Conservation (phyloP, 1,284 basidiomycete species). For the Sanguinoderma infundibulare region DNA sequence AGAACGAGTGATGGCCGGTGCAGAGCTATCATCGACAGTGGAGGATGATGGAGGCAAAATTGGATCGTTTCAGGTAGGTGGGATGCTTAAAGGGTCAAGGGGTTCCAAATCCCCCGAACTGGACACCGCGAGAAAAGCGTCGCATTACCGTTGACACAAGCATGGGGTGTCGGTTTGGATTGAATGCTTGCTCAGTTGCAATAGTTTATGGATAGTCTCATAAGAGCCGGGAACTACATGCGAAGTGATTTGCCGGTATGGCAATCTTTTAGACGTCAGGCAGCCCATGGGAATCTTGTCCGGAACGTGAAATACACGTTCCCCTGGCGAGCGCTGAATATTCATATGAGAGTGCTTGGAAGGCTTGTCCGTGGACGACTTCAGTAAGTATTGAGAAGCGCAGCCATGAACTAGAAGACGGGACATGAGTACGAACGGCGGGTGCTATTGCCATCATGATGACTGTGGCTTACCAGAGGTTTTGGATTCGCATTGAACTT, state of each 20-base stretch:
- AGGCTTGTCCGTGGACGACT: neutral
- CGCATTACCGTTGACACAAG: slow-evolving; percentile 2
- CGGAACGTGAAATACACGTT: slow-evolving; percentile 1
- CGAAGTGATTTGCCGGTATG: slow-evolving; percentile 10
- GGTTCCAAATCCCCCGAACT: neutral
- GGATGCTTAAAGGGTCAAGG: slow-evolving; percentile 13
- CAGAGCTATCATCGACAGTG: neutral
- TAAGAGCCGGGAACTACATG: slow-evolving; percentile 5
- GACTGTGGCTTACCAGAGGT: too few relatives aligned
- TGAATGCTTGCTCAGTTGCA: neutral
- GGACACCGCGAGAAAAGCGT: slow-evolving; percentile 1
- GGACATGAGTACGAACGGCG: too few relatives aligned
- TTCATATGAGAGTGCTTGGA: neutral
- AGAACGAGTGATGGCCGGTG: neutral
- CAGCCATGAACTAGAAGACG: neutral
- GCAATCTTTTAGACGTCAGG: slow-evolving; percentile 17
- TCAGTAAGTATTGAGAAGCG: neutral
- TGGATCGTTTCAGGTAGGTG: slow-evolving; percentile 11
- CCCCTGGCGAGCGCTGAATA: neutral
- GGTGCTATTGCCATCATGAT: too few relatives aligned
- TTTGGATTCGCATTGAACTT: too few relatives aligned
- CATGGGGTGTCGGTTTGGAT: slow-evolving; percentile 6
- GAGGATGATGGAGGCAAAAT: slow-evolving; percentile 9
- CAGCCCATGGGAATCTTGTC: slow-evolving; percentile 11
- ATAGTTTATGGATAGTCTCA: slow-evolving; percentile 1